These are phyloP conservation scores for Arxiozyma bovina DNA, from an alignment of 1,139 yeast genomes.

Conservation along the genomic window DNA sequence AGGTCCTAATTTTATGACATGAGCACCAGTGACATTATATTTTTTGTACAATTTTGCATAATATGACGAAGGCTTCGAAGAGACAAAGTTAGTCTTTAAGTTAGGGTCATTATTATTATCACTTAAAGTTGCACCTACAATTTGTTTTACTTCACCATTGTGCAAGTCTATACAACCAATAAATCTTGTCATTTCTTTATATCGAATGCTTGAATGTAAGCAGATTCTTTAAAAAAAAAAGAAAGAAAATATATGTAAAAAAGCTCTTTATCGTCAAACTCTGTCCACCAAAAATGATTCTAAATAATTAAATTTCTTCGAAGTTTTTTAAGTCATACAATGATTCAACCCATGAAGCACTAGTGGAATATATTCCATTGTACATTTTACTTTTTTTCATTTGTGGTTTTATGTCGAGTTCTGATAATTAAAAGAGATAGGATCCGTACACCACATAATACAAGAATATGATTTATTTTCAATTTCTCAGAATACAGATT, in stretches of 20 bases:
- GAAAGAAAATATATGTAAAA: too few relatives aligned
- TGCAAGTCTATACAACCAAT: constrained; percentile 95
- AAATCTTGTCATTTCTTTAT: constrained; percentile 61
- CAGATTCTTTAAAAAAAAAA: too few relatives aligned
- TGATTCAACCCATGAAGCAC: too few relatives aligned
- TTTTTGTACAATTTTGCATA: constrained; percentile 65
- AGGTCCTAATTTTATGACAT: constrained; percentile 83
- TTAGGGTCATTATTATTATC: constrained; percentile 41
- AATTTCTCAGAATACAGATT: too few relatives aligned
- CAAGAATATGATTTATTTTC: background rate
- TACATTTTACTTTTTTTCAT: too few relatives aligned
- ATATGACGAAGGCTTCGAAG: constrained; percentile 63
- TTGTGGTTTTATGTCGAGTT: background rate
- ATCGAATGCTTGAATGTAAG: too few relatives aligned
- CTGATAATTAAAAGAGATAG: background rate
- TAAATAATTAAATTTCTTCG: too few relatives aligned
- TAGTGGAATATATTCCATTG: background rate
- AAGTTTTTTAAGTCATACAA: too few relatives aligned
- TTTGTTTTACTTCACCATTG: constrained; percentile 89
- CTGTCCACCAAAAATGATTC: too few relatives aligned
- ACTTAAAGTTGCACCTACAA: constrained; percentile 83
- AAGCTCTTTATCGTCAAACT: too few relatives aligned
- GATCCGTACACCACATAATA: background rate
- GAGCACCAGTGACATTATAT: constrained; percentile 62
- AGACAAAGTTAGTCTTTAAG: constrained; percentile 64